Evolutionary conservation across 129 eudicot species (phyloP).

Genomic region (Arctium minus): DNA sequence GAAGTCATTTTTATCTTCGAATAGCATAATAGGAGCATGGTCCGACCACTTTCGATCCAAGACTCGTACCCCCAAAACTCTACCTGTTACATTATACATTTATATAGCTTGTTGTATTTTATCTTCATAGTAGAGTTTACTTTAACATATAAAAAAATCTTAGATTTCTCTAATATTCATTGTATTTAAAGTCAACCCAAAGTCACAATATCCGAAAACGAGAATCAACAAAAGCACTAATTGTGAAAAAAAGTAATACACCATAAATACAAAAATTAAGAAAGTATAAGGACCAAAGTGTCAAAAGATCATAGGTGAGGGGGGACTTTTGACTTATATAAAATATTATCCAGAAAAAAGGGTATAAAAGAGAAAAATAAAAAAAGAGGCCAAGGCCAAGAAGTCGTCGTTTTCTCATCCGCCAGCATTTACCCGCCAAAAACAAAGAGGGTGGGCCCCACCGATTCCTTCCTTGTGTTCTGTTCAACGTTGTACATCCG

Average conservation of each 20-base stretch:
- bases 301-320: neutral
- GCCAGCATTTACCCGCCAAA: constrained; percentile 37
- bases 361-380: constrained; percentile 18
- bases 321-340: constrained; percentile 1
- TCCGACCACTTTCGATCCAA: no score
- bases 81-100: no score
- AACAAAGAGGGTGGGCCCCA: constrained; percentile 23
- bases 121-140: neutral
- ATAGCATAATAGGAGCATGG: no score
- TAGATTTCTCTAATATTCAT: neutral
- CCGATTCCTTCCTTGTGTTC: constrained; percentile 9
- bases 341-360: neutral
- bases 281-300: constrained; percentile 20
- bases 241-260: neutral
- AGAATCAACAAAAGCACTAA: neutral
- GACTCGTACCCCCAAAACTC: no score
- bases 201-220: neutral
- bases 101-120: no score
- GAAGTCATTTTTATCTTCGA: no score
- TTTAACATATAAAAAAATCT: no score
- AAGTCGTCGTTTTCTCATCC: constrained; percentile 12
- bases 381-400: neutral
- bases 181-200: neutral
- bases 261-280: neutral
- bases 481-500: constrained; percentile 25